These are phyloP conservation scores for Kalmusia sp. DNA, from an alignment of 2,329 filamentous ascomycete genomes.

Conservation along the genomic window DNA sequence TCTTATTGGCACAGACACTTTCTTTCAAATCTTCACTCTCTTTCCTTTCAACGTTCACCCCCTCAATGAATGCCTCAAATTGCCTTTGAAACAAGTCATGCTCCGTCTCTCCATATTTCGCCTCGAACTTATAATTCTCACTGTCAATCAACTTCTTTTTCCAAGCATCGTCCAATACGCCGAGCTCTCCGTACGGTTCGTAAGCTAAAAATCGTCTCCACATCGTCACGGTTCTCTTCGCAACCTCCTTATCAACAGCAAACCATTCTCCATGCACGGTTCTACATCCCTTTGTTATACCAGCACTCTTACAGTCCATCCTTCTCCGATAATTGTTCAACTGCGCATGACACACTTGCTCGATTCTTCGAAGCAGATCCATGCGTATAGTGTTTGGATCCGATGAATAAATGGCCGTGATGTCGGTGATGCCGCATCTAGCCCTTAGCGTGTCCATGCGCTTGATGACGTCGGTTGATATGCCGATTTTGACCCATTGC, in stretches of 20 bases:
- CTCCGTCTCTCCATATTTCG: no score
- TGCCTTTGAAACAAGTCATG: no score
- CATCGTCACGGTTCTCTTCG: conserved; percentile 1
- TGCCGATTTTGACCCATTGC: conserved; percentile 7
- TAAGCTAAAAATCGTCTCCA: conserved; percentile 4
- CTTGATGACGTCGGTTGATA: background rate
- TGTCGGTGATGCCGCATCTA: background rate
- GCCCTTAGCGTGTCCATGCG: background rate
- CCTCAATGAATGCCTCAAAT: no score
- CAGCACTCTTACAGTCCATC: background rate
- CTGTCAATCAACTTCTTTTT: conserved; percentile 23
- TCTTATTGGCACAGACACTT: no score
- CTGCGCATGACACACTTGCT: conserved; percentile 4
- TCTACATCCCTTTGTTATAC: background rate
- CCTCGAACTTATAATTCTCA: no score
- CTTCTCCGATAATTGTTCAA: conserved; percentile 6
- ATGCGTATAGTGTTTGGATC: background rate
- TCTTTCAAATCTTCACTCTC: no score
- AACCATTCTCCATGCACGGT: conserved; percentile 9
- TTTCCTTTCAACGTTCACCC: no score
- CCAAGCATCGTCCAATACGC: conserved; percentile 1
- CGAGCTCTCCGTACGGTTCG: background rate
- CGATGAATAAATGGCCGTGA: background rate
- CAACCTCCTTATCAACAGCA: background rate
- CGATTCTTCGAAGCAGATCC: background rate